These are phyloP conservation scores for Trametes versicolor DNA, from an alignment of 1,284 basidiomycete species.

Conservation along the genomic window DNA sequence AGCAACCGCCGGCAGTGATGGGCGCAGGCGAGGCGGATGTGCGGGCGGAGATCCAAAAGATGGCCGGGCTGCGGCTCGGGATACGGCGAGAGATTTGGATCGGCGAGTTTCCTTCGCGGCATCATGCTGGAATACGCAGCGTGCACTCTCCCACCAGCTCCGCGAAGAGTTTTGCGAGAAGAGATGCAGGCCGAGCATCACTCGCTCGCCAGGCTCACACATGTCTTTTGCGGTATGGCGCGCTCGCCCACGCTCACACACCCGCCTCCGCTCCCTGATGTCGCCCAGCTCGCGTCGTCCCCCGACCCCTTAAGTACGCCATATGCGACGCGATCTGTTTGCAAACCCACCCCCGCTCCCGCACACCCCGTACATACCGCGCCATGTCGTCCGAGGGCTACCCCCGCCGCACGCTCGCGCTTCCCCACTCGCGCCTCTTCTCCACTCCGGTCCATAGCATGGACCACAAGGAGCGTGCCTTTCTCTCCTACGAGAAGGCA, in stretches of 20 bases:
- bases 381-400: slow-evolving; percentile 33
- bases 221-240: slow-evolving; percentile 24
- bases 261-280: slow-evolving; percentile 11
- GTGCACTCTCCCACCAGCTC: neutral
- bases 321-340: neutral
- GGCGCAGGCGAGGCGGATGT: no score
- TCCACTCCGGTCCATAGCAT: slow-evolving; percentile 24
- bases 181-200: neutral
- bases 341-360: neutral
- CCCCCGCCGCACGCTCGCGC: slow-evolving; percentile 29
- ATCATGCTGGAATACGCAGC: neutral
- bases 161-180: neutral
- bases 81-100: neutral
- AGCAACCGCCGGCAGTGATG: neutral
- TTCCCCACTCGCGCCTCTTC: slow-evolving; percentile 31
- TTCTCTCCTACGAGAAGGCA: slow-evolving; percentile 41
- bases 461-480: slow-evolving; percentile 31
- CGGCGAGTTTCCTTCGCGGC: neutral
- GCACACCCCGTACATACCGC: slow-evolving; percentile 12
- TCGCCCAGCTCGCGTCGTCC: slow-evolving; percentile 14
- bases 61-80: neutral
- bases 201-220: slow-evolving; percentile 6
- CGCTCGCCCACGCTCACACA: neutral
- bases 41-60: neutral
- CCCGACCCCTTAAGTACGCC: slow-evolving; percentile 21